Evolutionary conservation across 768 basidiomycete genomes (phyloP), one percentile per base, ranked within the genome.

Genomic region (Omphalotus guepiniiformis): DNA sequence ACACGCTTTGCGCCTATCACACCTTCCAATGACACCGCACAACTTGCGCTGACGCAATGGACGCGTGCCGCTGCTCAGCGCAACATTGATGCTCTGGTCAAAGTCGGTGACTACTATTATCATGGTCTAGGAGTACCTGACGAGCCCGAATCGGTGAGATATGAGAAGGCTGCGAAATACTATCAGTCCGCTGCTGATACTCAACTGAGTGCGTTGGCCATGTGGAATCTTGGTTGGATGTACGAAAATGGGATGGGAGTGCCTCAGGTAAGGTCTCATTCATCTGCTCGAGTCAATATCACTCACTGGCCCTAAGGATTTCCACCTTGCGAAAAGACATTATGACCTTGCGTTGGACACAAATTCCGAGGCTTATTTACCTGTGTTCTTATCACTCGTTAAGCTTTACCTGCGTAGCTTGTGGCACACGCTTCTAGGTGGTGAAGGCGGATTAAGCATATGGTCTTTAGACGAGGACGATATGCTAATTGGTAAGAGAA

Each of bases 201-300:
- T 2, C 90, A 94, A 51, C 56, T 87, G 57, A 96, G 93, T 55
- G 93, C 96, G 1, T 72, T 98, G 53, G 93, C 96, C 1, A 91
- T 96, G 84, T 97, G 93, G 93, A 96, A 97, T 59, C 69, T 98
- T 9, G 96, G 95, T 1, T 97, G 91, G 90, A 98, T 98, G 96
- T 98, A 97, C 63, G 95, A 98, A 68, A 91, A 93, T 56, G 96
- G 96, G 0, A 63, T 89, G 18, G 96, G 96, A 2, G 90, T 98
- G 0, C 82, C 88, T 21, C 86, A 88, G 75, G 91, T 89, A 52
- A 53, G 70, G 52, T 39, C 25, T 5, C 37, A 25, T 9, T 25
- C 23, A 11, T 32, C 23, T 57, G 39, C 28, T 38, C 50, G 21
- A 28, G 39, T 18, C 28, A 1, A 13, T 28, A n/a, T 34, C 28